Evolutionary conservation across 1,284 basidiomycete genomes (phyloP), one percentile per base, ranked within the genome.

Genomic region (Wolfiporia cocos): DNA sequence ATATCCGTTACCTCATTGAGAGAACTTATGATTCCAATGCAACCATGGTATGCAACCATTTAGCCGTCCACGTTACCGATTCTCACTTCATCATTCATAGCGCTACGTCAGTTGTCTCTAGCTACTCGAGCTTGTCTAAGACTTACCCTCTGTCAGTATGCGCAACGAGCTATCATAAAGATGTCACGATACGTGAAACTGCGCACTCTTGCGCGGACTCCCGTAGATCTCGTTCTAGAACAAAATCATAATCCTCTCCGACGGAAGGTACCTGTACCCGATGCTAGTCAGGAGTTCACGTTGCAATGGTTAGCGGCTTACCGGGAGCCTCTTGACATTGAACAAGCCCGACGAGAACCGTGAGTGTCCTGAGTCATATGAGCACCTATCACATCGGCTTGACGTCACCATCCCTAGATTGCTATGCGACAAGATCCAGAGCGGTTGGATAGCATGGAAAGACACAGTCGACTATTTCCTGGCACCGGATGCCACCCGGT

Each of bases 111-210:
- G 77, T 61, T 17, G n/a, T n/a, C n/a, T n/a, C n/a, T n/a, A n/a
- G n/a, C n/a, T n/a, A n/a, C n/a, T n/a, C n/a, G n/a, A n/a, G n/a
- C n/a, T n/a, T n/a, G n/a, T n/a, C n/a, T n/a, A 24, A 19, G 39
- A 12, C 34, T 46, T 6, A 47, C 33, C 3, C 15, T 31, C 30
- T 30, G 26, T 38, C 38, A 85, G 82, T 85, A 85, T 61, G 76
- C 82, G 1, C 81, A 84, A 58, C 67, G 80, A 46, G 78, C 76
- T 2, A 59, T 82, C 21, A 79, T 83, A 74, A 86, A 86, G 57
- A 68, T 69, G 34, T 60, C 74, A 9, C 70, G 79, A 24, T 76
- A 75, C 56, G 73, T 93, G 62, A 94, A 94, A 63, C 59, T 95
- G n/a, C 77, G 90, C 18, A 86, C 91, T 1, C 78, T 85, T 41